Evolutionary conservation across 371 early-diverging fungal species (phyloP), one percentile per base, ranked within the genome.

Genomic region (Coemansia linderi): DNA sequence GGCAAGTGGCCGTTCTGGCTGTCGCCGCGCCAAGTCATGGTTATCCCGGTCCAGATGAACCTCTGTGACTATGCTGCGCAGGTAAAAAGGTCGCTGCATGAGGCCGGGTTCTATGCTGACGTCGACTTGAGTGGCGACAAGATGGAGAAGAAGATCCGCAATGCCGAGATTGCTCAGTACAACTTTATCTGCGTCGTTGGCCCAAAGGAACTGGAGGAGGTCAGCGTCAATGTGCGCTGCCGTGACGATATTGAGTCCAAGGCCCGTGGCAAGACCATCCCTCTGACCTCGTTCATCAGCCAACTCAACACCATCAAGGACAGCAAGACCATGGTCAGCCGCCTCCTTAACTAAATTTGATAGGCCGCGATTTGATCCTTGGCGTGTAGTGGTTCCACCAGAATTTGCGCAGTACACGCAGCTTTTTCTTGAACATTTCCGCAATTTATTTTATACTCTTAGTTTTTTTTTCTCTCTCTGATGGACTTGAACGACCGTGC

Each of bases 1-100:
- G 98, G 98, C 64, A 93, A 92, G 68, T 95, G 99, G 91, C 99
- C 99, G 56, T 94, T 99, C 89, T 99, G 99, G 99, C 84, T 99
- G 27, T 92, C 92, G 36, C 99, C 99, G 40, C 92, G 96, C 59
- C 99, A 99, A 82, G 87, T 95, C 44, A 87, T 90, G 56, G 87
- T 99, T 33, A 87, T 98, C 56, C 97, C 97, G 22, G 89, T 93
- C 13, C 86, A 90, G 0, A 84, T 78, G 31, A 83, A 86, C 0
- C 84, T 88, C 74, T 79, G 82, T 39, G 87, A 85, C 15, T 93
- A 93, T 71, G 93, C 93, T 1, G 73, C 88, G 82, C 81, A 84
- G 68, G 87, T 89, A 15, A 84, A 66, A 65, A 61, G 85, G 62
- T 73, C 81, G 68, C 82, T 94, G 63, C 85, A 87, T 39, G 81